These are phyloP conservation scores for Phaeoacremonium minimum DNA, from an alignment of 2,329 filamentous ascomycete genomes.

Conservation along the genomic window DNA sequence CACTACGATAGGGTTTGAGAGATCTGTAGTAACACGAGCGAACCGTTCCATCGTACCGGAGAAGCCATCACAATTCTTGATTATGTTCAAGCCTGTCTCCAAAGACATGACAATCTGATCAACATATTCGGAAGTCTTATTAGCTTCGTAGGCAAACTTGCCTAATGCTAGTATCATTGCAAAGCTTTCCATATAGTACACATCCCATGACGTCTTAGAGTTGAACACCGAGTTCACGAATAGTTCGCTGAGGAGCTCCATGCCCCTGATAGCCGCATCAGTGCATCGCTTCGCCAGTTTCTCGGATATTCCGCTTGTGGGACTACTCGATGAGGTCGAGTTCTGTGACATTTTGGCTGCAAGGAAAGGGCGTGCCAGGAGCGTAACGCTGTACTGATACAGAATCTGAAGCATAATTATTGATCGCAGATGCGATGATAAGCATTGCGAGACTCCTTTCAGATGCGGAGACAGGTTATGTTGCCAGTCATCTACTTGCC, in stretches of 20 bases:
- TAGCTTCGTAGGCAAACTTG: slow-evolving; percentile 7
- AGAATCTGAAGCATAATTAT: slow-evolving; percentile 18
- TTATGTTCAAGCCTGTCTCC: slow-evolving; percentile 5
- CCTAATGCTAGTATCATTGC: slow-evolving; percentile 12
- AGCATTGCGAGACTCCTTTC: slow-evolving; percentile 7
- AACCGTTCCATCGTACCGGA: slow-evolving; percentile 13
- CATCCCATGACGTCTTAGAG: slow-evolving; percentile 14
- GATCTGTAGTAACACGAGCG: slow-evolving; percentile 10
- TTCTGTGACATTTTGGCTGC: slow-evolving; percentile 4
- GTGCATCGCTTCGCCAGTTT: slow-evolving; percentile 6
- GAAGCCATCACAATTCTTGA: slow-evolving; percentile 10
- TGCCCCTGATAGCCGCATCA: slow-evolving; percentile 9
- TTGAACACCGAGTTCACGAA: slow-evolving; percentile 10
- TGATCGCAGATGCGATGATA: slow-evolving; percentile 14
- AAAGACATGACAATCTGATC: neutral
- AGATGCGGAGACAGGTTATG: slow-evolving; percentile 13
- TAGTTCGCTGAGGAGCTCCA: slow-evolving; percentile 9
- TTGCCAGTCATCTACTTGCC: slow-evolving; percentile 12
- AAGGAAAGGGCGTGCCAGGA: slow-evolving; percentile 21
- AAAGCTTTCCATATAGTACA: slow-evolving; percentile 11
- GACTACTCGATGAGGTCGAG: neutral
- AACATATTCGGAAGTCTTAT: neutral
- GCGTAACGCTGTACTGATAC: slow-evolving; percentile 18
- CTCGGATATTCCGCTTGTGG: too few relatives aligned
- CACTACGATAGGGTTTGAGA: slow-evolving; percentile 7